Evolutionary conservation across 2,329 filamentous ascomycete genomes (phyloP).

Genomic region (Talaromyces amestolkiae): DNA sequence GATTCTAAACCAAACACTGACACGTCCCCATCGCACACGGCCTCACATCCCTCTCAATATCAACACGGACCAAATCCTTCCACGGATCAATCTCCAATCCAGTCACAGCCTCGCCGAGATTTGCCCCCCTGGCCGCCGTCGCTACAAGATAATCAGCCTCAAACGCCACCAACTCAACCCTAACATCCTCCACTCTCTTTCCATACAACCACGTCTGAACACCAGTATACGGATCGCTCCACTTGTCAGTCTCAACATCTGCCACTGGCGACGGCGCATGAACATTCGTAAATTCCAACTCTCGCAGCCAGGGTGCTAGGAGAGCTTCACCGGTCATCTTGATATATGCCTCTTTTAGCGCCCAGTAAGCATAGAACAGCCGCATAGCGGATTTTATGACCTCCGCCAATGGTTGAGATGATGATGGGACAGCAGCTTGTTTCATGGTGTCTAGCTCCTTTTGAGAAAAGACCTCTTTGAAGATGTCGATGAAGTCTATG

Average conservation of each 20-base stretch:
- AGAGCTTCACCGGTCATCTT: conserved; percentile 65
- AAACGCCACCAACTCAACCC: conserved; percentile 58
- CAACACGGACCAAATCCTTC: conserved; percentile 42
- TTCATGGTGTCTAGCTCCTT: conserved; percentile 58
- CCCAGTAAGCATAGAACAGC: conserved; percentile 64
- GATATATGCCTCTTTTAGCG: conserved; percentile 65
- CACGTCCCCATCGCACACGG: conserved; percentile 43
- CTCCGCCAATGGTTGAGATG: conserved; percentile 37
- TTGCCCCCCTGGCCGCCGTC: conserved; percentile 49
- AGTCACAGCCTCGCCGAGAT: conserved; percentile 27
- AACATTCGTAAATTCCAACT: conserved; percentile 61
- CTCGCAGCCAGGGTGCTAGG: conserved; percentile 59
- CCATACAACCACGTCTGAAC: conserved; percentile 53
- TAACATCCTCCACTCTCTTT: conserved; percentile 50
- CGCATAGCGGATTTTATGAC: conserved; percentile 57
- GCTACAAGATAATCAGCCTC: conserved; percentile 60
- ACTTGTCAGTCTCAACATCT: conserved; percentile 23
- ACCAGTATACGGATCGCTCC: conserved; percentile 38
- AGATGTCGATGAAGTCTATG: conserved; percentile 59
- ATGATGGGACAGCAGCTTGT: conserved; percentile 20
- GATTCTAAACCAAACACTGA: conserved; percentile 26
- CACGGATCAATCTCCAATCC: conserved; percentile 30
- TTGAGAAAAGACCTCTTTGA: conserved; percentile 58
- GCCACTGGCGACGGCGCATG: conserved; percentile 43
- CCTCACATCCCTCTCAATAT: conserved; percentile 48